Evolutionary conservation across 163 green algal genomes (phyloP).

Genomic region (Scenedesmus sp.): DNA sequence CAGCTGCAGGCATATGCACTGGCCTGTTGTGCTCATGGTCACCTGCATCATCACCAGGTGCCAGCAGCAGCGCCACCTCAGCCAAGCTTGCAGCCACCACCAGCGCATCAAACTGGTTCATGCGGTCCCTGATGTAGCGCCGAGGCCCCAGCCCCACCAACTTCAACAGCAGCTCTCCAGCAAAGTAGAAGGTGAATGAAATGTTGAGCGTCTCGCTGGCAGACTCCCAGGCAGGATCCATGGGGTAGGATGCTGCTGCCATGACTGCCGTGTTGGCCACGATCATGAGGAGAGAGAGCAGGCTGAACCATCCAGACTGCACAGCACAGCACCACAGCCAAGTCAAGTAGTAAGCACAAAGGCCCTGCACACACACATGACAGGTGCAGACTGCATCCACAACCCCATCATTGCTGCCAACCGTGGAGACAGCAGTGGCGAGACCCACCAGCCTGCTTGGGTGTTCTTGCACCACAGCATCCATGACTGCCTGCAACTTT

Average conservation of each 20-base stretch:
- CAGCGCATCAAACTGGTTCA: conserved; percentile 79
- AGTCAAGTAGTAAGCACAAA: not conserved
- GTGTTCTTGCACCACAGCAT: not conserved
- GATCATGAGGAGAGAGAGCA: conserved; percentile 22
- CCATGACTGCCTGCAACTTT: not conserved
- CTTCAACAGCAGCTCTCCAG: conserved; percentile 81
- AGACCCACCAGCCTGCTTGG: no score
- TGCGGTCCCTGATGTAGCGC: conserved; percentile 68
- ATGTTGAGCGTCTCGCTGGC: conserved; percentile 68
- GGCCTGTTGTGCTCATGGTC: not conserved
- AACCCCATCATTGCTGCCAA: no score
- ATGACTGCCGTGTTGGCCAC: conserved; percentile 53
- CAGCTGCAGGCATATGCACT: not conserved
- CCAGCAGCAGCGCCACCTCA: conserved; percentile 63
- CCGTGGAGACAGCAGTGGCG: no score
- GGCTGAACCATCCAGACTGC: conserved; percentile 35
- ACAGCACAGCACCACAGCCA: not conserved
- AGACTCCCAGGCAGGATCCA: conserved; percentile 51
- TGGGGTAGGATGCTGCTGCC: conserved; percentile 61
- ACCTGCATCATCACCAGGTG: conserved; percentile 33
- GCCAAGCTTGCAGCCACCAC: conserved; percentile 69
- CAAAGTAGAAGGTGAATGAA: conserved; percentile 76
- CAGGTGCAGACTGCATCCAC: no score
- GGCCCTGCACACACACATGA: not conserved
- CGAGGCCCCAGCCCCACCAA: conserved; percentile 62